Percentiles rank a stretch among this genome's conserved stretches.
These are phyloP conservation scores for Martiniozyma abietophila DNA, from an alignment of 805 yeast genomes.

Conservation along the genomic window DNA sequence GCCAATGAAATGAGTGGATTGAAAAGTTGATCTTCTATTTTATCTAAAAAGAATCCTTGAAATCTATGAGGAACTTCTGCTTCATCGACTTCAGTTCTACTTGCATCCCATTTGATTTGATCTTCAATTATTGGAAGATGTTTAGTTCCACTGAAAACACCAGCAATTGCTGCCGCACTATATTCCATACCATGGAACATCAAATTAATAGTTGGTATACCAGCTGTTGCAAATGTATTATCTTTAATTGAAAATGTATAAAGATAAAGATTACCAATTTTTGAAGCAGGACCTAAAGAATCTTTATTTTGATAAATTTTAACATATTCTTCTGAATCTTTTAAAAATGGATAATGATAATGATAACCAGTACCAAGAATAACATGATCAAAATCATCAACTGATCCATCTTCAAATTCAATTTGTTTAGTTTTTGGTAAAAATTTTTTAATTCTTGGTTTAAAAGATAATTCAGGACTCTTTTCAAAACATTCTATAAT, in stretches of 20 bases:
- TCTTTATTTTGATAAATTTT: slow-evolving; percentile 7
- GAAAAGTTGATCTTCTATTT: slow-evolving; percentile 11
- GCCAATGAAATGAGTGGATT: slow-evolving; percentile 13
- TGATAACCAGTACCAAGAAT: slow-evolving; percentile 46
- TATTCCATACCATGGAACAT: slow-evolving; percentile 43
- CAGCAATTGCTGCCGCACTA: slow-evolving; percentile 46
- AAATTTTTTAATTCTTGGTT: slow-evolving; percentile 14
- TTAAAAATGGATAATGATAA: slow-evolving; percentile 34
- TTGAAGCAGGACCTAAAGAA: slow-evolving; percentile 8
- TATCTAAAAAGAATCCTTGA: slow-evolving; percentile 10
- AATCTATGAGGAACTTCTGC: slow-evolving; percentile 14
- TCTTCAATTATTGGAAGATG: slow-evolving; percentile 32
- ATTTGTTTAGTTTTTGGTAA: slow-evolving; percentile 14
- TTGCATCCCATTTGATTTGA: slow-evolving; percentile 27
- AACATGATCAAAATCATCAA: slow-evolving; percentile 28
- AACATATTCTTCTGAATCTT: slow-evolving; percentile 8
- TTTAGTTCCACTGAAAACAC: slow-evolving; percentile 40
- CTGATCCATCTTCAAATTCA: slow-evolving; percentile 28
- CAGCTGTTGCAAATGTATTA: slow-evolving; percentile 34
- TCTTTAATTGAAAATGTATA: slow-evolving; percentile 34
- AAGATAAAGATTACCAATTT: slow-evolving; percentile 19
- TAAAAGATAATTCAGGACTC: slow-evolving; percentile 11
- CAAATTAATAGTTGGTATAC: slow-evolving; percentile 33
- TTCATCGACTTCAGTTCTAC: slow-evolving; percentile 9
- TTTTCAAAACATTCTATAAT: slow-evolving; percentile 11